Evolutionary conservation across 2,329 filamentous ascomycete genomes (phyloP).

Genomic region (Aureobasidium uvarum): DNA sequence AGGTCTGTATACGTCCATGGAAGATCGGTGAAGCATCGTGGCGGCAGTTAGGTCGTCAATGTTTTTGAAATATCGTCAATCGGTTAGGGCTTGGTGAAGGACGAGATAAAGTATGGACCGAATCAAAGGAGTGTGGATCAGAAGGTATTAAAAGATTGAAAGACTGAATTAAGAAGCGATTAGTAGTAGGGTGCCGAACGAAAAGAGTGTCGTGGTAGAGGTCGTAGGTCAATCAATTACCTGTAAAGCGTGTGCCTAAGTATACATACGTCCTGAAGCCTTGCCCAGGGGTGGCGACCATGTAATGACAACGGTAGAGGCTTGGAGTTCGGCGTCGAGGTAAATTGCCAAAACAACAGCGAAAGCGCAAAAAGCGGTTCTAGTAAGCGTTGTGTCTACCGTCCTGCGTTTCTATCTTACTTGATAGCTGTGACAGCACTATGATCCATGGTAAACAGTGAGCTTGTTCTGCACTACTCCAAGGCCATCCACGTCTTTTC

Average conservation of each 20-base stretch:
- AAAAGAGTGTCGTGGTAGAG: slow-evolving; percentile 19
- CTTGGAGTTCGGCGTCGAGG: slow-evolving; percentile 25
- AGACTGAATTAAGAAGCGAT: slow-evolving; percentile 23
- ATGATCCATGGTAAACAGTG: slow-evolving; percentile 8
- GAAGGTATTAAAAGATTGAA: slow-evolving; percentile 25
- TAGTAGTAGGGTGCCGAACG: slow-evolving; percentile 25
- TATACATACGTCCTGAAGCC: slow-evolving; percentile 22
- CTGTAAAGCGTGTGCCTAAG: background rate
- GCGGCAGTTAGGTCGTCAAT: slow-evolving; percentile 24
- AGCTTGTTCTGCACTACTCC: background rate
- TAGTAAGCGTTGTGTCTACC: slow-evolving; percentile 18
- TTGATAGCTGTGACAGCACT: slow-evolving; percentile 5
- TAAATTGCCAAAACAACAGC: slow-evolving; percentile 27
- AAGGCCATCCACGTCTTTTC: background rate
- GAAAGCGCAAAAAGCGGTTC: slow-evolving; percentile 24
- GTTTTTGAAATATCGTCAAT: slow-evolving; percentile 21
- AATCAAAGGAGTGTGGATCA: slow-evolving; percentile 14
- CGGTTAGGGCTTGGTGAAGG: background rate
- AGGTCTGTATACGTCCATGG: slow-evolving; percentile 52
- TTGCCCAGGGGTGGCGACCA: slow-evolving; percentile 24
- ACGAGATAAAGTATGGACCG: background rate
- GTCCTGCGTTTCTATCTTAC: slow-evolving; percentile 21
- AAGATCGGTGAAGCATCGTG: slow-evolving; percentile 41
- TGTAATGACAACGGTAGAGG: slow-evolving; percentile 27
- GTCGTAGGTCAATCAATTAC: background rate